Evolutionary conservation across 2,329 filamentous ascomycete genomes (phyloP), one percentile per base, ranked within the genome.

Genomic region (Fusarium redolens): DNA sequence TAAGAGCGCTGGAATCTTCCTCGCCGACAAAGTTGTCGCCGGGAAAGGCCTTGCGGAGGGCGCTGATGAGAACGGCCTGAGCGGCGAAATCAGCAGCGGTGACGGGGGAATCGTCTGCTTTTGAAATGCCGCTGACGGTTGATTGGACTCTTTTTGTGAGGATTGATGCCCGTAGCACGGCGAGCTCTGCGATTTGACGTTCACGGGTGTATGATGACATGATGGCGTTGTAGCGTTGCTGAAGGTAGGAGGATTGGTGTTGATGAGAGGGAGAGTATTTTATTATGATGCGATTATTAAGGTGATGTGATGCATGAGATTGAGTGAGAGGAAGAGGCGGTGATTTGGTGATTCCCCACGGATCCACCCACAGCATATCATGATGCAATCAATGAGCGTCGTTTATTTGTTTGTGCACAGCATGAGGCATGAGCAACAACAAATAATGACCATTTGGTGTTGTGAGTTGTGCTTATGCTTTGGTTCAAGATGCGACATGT

Each of bases 11-110:
- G 2, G 89, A 85, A 71, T 86, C 86, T 78, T 92, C 90, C 79
- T 92, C 90, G 62, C 89, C 90, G 44, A 92, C 82, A 70, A 91
- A 90, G n/a, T 78, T 77, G 73, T 91, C 89, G 5, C 79, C 69
- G 0, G 89, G 89, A 72, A 89, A 91, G 51, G 80, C 83, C 33
- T 80, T 79, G 75, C 86, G 88, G 50, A 91, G 81, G 33, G 87
- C 85, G 62, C 83, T 83, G 74, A 91, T 91, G 73, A 92, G 84
- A 40, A 91, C 82, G 14, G 89, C 89, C 78, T 92, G 90, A 4
- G 88, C 87, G 44, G 88, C 89, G 76, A 91, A 91, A 77, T 92
- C 90, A 66, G 89, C 89, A 41, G 90, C 86, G 2, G 90, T 91
- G 56, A 92, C 90, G 30, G 90, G 90, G 0, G 86, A 87, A 54